phyloP scores from a whole-genome alignment of 352 stramenopile species.

The Thalassiosira sp. region DNA sequence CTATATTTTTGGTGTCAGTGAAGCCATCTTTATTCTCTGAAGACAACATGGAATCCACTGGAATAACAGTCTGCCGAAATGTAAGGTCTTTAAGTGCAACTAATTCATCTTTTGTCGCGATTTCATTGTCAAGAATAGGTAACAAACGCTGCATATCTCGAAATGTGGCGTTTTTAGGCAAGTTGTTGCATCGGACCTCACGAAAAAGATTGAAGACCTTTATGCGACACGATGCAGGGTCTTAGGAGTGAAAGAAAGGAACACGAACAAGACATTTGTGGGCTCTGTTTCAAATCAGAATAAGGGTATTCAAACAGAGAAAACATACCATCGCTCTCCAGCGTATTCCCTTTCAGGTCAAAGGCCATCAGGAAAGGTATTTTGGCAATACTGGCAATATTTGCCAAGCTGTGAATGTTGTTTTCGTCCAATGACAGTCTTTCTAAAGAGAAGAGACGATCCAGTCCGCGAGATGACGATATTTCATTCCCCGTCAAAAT shows the following conservation, averaged over 20 bases:
- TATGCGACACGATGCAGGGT: slow-evolving; percentile 44
- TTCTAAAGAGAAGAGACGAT: slow-evolving; percentile 72
- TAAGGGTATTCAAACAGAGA: not conserved
- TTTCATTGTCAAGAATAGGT: slow-evolving; percentile 55
- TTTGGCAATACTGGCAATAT: slow-evolving; percentile 56
- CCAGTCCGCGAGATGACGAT: slow-evolving; percentile 53
- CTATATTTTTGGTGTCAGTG: slow-evolving; percentile 3
- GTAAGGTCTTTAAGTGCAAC: slow-evolving; percentile 54
- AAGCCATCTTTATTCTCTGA: slow-evolving; percentile 3
- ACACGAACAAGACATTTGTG: not conserved
- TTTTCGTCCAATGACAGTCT: slow-evolving; percentile 70
- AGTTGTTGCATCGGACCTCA: slow-evolving; percentile 41
- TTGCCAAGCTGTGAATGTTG: slow-evolving; percentile 54
- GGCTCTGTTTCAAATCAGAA: not conserved
- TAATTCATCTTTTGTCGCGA: slow-evolving; percentile 60
- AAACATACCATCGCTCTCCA: slow-evolving; percentile 38
- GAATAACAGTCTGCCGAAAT: slow-evolving; percentile 44
- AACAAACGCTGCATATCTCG: slow-evolving; percentile 56
- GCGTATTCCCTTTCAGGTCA: slow-evolving; percentile 66
- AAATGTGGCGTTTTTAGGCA: slow-evolving; percentile 52
- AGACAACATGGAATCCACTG: slow-evolving; percentile 14
- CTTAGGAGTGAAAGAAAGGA: slow-evolving; percentile 4
- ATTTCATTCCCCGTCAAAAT: slow-evolving; percentile 71
- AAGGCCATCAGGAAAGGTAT: slow-evolving; percentile 71
- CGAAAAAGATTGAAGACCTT: slow-evolving; percentile 61